Percentiles rank a stretch among this genome's conserved stretches.
Evolutionary conservation across 148 eudicot species (phyloP).

Genomic region (Rhododendron simsii): DNA sequence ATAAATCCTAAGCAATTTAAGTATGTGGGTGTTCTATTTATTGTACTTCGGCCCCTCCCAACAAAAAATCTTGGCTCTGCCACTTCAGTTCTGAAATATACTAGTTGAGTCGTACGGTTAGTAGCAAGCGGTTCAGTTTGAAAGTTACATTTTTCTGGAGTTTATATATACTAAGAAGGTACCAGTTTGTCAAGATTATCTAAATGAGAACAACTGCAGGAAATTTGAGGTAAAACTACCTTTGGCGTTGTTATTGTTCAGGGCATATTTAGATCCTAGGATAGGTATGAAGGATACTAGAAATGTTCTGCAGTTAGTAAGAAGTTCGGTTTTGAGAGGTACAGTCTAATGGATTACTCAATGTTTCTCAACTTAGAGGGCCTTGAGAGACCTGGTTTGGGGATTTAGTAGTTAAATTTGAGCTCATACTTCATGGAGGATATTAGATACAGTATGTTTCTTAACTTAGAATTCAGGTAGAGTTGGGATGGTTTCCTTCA

Average conservation of each 20-base stretch:
- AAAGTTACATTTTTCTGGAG: not conserved
- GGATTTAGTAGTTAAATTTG: not conserved
- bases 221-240: not conserved
- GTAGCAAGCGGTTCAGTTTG: not conserved
- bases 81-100: not conserved
- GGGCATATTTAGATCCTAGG: not conserved
- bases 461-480: not conserved
- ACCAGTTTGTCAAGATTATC: not conserved
- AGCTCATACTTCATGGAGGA: not conserved
- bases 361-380: not conserved
- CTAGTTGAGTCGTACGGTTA: not conserved
- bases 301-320: not conserved
- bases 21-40: not conserved
- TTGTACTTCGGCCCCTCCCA: not conserved
- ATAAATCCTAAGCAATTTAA: not conserved
- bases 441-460: not conserved
- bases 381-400: not conserved
- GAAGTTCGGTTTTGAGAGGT: not conserved
- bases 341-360: not conserved
- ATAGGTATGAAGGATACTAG: not conserved
- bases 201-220: not conserved
- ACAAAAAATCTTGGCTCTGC: not conserved
- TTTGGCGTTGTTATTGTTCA: not conserved
- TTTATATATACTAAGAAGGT: not conserved
- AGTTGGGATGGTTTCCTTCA: not conserved